Evolutionary conservation across 768 basidiomycete species (phyloP), one percentile per base, ranked within the genome.

Genomic region (Kwoniella heveanensis): DNA sequence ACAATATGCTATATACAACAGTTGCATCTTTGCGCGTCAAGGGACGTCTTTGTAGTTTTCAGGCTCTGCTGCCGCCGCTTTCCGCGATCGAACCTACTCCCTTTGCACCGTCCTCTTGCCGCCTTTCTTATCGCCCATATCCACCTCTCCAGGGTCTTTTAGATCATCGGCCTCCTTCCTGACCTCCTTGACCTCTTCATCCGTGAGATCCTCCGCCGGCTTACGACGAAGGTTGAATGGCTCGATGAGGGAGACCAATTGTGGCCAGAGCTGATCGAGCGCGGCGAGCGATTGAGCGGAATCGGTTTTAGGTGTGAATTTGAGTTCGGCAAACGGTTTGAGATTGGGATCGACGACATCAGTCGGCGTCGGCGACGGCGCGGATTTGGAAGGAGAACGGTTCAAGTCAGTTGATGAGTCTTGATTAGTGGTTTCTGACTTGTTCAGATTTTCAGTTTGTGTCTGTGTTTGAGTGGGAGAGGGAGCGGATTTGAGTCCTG

Each of bases 261-360:
- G 71, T 6, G 79, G 79, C 79, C 79, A 80, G 25, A 80, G 71
- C 79, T 80, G 71, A 70, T 78, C 72, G 65, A 79, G 59, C 5
- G 74, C 65, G 61, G 54, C 52, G 49, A 60, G 64, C 46, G 71
- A 67, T 60, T 60, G 30, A 4, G 24, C 22, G 10, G 48, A 24
- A 49, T 49, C 48, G 48, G 48, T 22, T 44, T 44, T 44, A 7
- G 39, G 39, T 19, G 39, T 44, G 15, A 44, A 44, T 44, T 44
- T 44, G 10, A 52, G 51, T 52, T 29, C 25, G 26, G 29, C 29
- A 12, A 52, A 52, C 30, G 19, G 51, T 52, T 27, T 30, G 9
- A 13, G 30, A 19, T 54, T 60, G 24, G 9, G 22, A 27, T 46
- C 53, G n/a, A n/a, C 51, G 30, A n/a, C 15, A 22, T 19, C 27